Evolutionary conservation across 2,329 filamentous ascomycete genomes (phyloP), one percentile per base, ranked within the genome.

Genomic region (Penicillium brevicompactum): DNA sequence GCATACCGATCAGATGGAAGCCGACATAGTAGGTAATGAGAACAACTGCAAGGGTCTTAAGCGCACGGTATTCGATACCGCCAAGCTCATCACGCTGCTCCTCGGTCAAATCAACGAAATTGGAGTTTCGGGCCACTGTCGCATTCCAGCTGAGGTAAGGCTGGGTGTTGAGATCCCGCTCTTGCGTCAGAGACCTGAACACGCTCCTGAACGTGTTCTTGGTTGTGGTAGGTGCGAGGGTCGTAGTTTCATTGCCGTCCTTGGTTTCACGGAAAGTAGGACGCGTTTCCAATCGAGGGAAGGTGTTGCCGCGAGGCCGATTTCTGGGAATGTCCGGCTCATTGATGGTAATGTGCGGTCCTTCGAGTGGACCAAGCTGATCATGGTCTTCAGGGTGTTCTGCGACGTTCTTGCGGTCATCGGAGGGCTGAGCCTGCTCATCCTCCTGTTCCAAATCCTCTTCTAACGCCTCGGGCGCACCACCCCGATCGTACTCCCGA

Each of bases 91-190:
- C 92, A 62, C 94, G 85, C 74, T 99, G 92, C 60, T 94, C 91
- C 63, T 96, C 89, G 0, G 89, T 90, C 61, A 99, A 75, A 63
- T 92, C 91, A 11, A 94, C 83, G 68, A 97, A 99, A 37, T 90
- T 88, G 10, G 93, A 97, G 72, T 99, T 99, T 59, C 94, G 87
- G 22, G 89, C 93, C 51, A 97, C 84, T 0, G 94, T 99, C 2
- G 94, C 91, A 56, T 92, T 88, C 84, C 91, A 97, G 72, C 91
- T 97, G 49, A 99, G 83, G 72, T 99, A 99, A 0, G 94, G 94
- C 78, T 91, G 89, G 1, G 81, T 80, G 24, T 85, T 78, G 6
- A 64, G 67, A 1, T 72, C 68, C 46, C 64, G 62, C 51, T 75
- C 73, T 24, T 73, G 68, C 0, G 74, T 75, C 9, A 75, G 32